phyloP scores from a whole-genome alignment of 768 basidiomycete genomes.

The Leucosporidium creatinivorum region DNA sequence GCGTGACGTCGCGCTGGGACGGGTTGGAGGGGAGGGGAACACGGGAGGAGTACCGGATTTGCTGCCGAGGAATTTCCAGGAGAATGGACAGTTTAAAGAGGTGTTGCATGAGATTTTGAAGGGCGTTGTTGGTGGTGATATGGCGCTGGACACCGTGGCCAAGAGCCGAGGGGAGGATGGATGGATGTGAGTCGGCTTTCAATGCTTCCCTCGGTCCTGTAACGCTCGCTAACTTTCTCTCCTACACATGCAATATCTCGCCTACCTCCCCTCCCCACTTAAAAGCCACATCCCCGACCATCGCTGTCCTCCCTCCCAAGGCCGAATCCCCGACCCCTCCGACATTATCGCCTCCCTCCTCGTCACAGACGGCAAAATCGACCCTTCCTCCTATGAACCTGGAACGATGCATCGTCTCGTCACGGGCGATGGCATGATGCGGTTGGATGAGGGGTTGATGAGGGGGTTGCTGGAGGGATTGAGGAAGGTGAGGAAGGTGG shows the following conservation, averaged over 20 bases:
- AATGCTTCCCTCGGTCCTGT: not conserved
- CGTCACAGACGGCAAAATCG: conserved; percentile 10
- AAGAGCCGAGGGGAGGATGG: conserved; percentile 16
- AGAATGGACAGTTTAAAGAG: conserved; percentile 16
- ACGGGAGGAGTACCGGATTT: not conserved
- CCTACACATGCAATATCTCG: too few relatives aligned
- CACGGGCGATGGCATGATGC: conserved; percentile 18
- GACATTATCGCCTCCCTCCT: conserved; percentile 32
- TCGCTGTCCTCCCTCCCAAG: conserved; percentile 24
- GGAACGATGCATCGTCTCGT: conserved; percentile 24
- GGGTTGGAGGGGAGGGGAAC: not conserved
- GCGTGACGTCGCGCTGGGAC: not conserved
- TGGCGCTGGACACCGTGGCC: conserved; percentile 16
- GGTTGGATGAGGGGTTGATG: not conserved
- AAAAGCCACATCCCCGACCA: conserved; percentile 26
- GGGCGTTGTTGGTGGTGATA: not conserved
- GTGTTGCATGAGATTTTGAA: conserved; percentile 27
- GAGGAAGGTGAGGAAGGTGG: conserved; percentile 10
- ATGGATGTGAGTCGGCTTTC: conserved; percentile 17
- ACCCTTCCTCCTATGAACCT: conserved; percentile 7
- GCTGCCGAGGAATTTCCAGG: conserved; percentile 20
- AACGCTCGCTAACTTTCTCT: not conserved
- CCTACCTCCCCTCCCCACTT: not conserved
- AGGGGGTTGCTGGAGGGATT: conserved; percentile 7
- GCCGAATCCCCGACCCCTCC: conserved; percentile 23